Base-by-base conservation (phyloP, 2,329 filamentous ascomycete species). In the Fusarium buxicola region DNA sequence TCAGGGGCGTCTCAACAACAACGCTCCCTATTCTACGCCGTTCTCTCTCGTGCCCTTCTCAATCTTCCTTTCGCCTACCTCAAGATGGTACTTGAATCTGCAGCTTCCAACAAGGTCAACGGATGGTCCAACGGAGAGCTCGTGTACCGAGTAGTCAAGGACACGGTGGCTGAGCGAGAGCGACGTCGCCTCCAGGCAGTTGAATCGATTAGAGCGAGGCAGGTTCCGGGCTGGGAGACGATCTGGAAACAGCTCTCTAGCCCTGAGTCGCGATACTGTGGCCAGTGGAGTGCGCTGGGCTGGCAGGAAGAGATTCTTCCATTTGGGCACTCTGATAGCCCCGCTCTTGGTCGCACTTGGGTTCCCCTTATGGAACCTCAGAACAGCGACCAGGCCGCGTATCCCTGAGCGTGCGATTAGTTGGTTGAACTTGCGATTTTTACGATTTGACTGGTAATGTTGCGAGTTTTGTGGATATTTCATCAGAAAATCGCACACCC, bases 61-160 rank as follows among this genome's bases (percentile, higher is more conserved):
- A 91, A 91, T 35, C 77, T 93, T 7, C 91, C 91, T 0, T 91
- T 90, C 65, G 78, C 83, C 12, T 78, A 89, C 25, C 79, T 94
- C 21, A 88, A 90, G 74, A 81, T 82, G 57, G 76, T 92, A 2
- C 79, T 93, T 30, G 88, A 90, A 66, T 86, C 86, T 46, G 63
- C 69, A 7, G 80, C 80, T 24, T 80, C 88, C 8, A 84, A 84
- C 36, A 78, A 78, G 39, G 75, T 78, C 27, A 78, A 78, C n/a
- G 82, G 79, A 18, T 85, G 82, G 80, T 78, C 81, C 24, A 82
- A 76, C 34, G 75, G 77, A 2, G 77, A 81, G 54, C 73, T 80
- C 24, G 78, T 84, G 16, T 78, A 81, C 55, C 79, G 79, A 8
- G 78, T 83, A 13, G 80, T 87, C 45, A 75, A 77, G 25, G 76